phyloP scores from a whole-genome alignment of 2,329 filamentous ascomycete species.

The Coniosporium tulheliwenetii region DNA sequence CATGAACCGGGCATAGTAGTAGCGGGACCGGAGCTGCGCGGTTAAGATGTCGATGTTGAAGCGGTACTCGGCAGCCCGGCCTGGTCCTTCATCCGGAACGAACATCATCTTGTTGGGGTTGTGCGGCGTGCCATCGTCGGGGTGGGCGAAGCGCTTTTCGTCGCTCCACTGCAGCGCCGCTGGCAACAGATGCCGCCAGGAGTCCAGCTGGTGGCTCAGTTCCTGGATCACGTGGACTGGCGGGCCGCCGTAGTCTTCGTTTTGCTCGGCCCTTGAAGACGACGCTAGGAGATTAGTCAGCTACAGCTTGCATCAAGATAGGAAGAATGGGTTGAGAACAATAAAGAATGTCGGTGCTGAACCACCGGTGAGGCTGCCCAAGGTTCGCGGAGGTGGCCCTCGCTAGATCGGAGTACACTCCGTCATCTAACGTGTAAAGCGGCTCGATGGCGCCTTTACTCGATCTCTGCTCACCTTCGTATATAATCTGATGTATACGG shows the following conservation, averaged over 20 bases:
- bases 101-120: conserved; percentile 25
- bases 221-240: conserved; percentile 31
- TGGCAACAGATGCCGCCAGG: conserved; percentile 43
- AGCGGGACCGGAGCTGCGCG: conserved; percentile 40
- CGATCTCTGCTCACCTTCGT: conserved; percentile 19
- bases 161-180: conserved; percentile 42
- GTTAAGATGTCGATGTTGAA: conserved; percentile 41
- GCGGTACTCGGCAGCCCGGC: conserved; percentile 14
- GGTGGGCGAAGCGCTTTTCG: conserved; percentile 29
- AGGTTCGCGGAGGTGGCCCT: too few species aligned
- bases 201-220: conserved; percentile 37
- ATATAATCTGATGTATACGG: conserved; percentile 36
- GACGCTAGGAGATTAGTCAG: conserved; percentile 6
- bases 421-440: too few species aligned
- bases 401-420: too few species aligned
- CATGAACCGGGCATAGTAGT: conserved; percentile 43
- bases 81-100: conserved; percentile 27
- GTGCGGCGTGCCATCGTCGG: conserved; percentile 9
- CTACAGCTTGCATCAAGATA: neutral
- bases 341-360: neutral
- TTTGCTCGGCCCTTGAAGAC: conserved; percentile 10
- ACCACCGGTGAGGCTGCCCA: neutral
- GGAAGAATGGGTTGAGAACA: neutral
- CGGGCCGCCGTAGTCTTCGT: conserved; percentile 20
- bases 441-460: too few species aligned